Conservation (phyloP, 2,329 filamentous ascomycete genomes). For the Fusarium anguioides region DNA sequence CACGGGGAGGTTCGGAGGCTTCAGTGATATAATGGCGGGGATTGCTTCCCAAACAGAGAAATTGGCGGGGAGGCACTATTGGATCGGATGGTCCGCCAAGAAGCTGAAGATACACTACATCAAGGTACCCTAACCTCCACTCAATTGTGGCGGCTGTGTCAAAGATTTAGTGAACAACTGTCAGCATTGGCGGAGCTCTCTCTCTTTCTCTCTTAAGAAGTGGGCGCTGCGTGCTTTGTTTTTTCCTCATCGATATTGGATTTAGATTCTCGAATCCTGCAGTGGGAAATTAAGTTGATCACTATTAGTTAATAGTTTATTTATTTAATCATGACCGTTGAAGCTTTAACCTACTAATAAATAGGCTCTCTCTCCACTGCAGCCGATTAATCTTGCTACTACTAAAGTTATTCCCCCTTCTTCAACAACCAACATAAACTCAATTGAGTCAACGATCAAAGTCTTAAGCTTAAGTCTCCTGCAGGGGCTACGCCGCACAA, state of each 20-base stretch:
- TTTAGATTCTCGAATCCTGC: neutral
- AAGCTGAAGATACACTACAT: conserved; percentile 6
- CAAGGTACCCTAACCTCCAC: no score
- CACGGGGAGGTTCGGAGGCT: conserved; percentile 22
- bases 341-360: neutral
- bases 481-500: neutral
- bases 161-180: conserved; percentile 38
- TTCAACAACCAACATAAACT: conserved; percentile 15
- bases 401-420: neutral
- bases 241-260: neutral
- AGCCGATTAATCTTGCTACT: conserved; percentile 3
- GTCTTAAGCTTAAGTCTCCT: neutral
- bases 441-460: conserved; percentile 3
- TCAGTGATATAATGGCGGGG: conserved; percentile 22
- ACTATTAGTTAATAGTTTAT: neutral
- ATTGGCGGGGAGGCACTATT: neutral
- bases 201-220: no score
- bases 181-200: conserved; percentile 39
- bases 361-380: neutral
- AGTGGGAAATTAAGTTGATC: conserved; percentile 10
- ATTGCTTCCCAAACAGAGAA: neutral
- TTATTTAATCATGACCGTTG: neutral
- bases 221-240: no score
- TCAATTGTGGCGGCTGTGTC: conserved; percentile 25
- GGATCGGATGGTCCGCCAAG: neutral